Conservation (phyloP, 352 stramenopile species). For the Thalassiosira pacifica region DNA sequence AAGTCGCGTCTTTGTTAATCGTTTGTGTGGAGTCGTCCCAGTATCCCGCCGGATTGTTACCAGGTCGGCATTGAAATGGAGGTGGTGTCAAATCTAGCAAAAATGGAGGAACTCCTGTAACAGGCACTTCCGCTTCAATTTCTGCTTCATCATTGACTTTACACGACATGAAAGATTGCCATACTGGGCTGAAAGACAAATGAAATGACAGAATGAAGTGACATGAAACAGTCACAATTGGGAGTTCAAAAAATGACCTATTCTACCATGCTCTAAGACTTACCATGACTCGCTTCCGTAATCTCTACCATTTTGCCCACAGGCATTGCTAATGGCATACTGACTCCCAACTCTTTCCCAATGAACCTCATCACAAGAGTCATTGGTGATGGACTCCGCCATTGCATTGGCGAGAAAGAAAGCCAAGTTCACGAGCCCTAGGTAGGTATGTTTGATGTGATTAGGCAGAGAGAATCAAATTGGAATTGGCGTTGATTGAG, state of each 20-base stretch:
- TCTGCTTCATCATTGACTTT: conserved; percentile 39
- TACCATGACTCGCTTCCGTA: conserved; percentile 48
- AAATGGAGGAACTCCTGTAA: conserved; percentile 35
- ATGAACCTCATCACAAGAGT: conserved; percentile 56
- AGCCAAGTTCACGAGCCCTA: conserved; percentile 39
- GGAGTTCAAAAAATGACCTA: too few relatives aligned
- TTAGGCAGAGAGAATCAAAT: too few relatives aligned
- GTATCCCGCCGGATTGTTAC: conserved; percentile 7
- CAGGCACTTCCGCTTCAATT: conserved; percentile 43
- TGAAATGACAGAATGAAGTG: conserved; percentile 4
- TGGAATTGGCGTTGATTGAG: too few relatives aligned
- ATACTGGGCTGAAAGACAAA: conserved; percentile 18
- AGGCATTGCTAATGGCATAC: conserved; percentile 56
- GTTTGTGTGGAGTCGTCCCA: conserved; percentile 3
- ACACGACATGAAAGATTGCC: conserved; percentile 63
- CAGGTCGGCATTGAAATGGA: conserved; percentile 33
- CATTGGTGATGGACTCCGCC: conserved; percentile 23
- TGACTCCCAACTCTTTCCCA: conserved; percentile 33
- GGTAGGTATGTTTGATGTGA: too few relatives aligned
- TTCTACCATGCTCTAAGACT: conserved; percentile 8
- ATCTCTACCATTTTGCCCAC: conserved; percentile 54
- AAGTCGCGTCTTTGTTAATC: background rate
- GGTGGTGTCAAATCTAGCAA: background rate
- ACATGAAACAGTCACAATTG: background rate
- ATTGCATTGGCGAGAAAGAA: conserved; percentile 44